These are phyloP conservation scores for Syncephalastrum contaminatum DNA, from an alignment of 371 early-diverging fungal species.

Conservation along the genomic window DNA sequence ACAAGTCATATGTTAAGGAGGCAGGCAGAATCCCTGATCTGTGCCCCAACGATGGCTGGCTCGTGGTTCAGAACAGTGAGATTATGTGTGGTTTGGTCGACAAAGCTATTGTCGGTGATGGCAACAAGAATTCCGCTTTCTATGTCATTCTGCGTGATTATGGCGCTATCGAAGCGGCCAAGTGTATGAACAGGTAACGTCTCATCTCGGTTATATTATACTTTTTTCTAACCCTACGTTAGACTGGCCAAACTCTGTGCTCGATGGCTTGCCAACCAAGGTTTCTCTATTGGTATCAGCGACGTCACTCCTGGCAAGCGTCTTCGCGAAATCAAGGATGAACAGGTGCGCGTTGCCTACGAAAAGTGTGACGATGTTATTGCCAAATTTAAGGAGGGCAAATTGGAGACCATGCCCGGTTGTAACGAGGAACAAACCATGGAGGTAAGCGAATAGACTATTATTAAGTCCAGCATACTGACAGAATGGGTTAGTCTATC, in stretches of 20 bases:
- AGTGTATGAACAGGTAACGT: conserved; percentile 83
- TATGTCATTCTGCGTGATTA: conserved; percentile 93
- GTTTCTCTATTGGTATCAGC: conserved; percentile 98
- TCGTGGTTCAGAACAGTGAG: conserved; percentile 91
- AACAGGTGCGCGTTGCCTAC: conserved; percentile 81
- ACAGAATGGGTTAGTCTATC: conserved; percentile 38
- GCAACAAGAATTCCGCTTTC: conserved; percentile 93
- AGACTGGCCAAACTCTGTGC: conserved; percentile 90
- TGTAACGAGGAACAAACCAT: conserved; percentile 88
- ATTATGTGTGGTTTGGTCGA: conserved; percentile 95
- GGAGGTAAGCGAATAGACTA: conserved; percentile 51
- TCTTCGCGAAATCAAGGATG: conserved; percentile 78
- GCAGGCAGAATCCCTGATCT: conserved; percentile 68
- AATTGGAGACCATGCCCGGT: conserved; percentile 85
- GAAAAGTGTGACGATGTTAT: conserved; percentile 85
- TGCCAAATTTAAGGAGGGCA: conserved; percentile 65
- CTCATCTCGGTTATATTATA: background rate
- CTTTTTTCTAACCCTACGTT: background rate
- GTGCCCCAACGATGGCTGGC: conserved; percentile 88
- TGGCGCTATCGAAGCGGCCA: conserved; percentile 84
- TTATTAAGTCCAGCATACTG: background rate
- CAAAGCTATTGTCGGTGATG: conserved; percentile 96
- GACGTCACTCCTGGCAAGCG: conserved; percentile 94
- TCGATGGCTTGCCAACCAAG: conserved; percentile 90
- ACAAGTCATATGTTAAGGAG: conserved; percentile 68